A percentile compares a stretch with the other conserved stretches of the same genome.
Conservation (phyloP, 306 rosid genomes). For the Astragalus membranaceus region DNA sequence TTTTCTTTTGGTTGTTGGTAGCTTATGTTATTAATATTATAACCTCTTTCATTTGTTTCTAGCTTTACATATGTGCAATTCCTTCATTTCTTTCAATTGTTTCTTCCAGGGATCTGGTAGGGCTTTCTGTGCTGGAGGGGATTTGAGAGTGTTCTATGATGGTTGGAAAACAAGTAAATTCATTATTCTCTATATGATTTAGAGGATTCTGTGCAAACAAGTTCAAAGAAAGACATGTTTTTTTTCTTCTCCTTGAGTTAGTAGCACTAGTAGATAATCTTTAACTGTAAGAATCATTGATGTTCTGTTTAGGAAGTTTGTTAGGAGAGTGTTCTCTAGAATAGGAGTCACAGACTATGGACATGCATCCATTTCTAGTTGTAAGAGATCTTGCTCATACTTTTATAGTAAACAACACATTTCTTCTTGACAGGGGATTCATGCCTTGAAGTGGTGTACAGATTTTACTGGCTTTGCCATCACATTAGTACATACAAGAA, state of each 20-base stretch:
- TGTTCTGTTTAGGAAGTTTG: too few species aligned
- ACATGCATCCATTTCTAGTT: too few species aligned
- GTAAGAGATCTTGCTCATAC: too few species aligned
- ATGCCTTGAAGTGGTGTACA: constrained; percentile 81
- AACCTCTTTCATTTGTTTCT: not conserved
- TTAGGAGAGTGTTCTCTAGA: too few species aligned
- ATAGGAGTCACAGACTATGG: too few species aligned
- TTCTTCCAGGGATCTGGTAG: constrained; percentile 77
- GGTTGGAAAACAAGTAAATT: constrained; percentile 60
- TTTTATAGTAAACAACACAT: not conserved
- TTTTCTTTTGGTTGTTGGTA: not conserved
- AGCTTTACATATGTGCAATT: not conserved
- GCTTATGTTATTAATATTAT: not conserved
- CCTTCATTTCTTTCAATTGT: not conserved
- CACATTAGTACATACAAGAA: constrained; percentile 91
- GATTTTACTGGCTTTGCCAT: constrained; percentile 90
- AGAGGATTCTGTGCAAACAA: not conserved
- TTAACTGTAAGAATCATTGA: too few species aligned
- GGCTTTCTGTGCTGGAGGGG: constrained; percentile 95
- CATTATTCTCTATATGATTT: constrained; percentile 1
- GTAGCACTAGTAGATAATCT: not conserved
- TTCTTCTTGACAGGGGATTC: constrained; percentile 65
- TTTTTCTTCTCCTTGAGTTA: constrained; percentile 5
- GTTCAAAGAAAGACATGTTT: not conserved
- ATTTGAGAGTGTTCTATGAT: constrained; percentile 79